Base-by-base conservation (phyloP, 495 filamentous ascomycete genomes). In the Penicillium goetzii region DNA sequence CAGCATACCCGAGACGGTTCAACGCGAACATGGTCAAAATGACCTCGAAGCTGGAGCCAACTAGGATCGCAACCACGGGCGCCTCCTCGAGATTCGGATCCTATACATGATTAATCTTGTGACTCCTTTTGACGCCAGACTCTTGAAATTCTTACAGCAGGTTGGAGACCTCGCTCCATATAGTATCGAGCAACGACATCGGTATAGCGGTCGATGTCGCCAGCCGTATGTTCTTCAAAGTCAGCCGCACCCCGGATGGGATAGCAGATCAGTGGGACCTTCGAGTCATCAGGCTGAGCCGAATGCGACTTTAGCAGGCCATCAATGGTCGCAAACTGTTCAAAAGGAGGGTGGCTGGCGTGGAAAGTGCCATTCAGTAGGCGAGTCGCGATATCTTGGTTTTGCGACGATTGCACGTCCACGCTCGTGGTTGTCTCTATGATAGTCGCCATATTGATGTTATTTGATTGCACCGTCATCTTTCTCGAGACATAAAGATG, bases 21-120 rank as follows among this genome's bases (percentile, higher is more conserved):
- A 88, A 68, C 2, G 84, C 85, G 50, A 86, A 84, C 11, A 85
- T 74, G 2, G 83, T 77, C 38, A 87, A 50, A 8, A 84, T 67
- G 58, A 83, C 86, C 49, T 86, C 83, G 30, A 88, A 69, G 61
- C 83, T 81, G 17, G 84, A 86, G 34, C 72, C 67, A 17, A 78
- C 82, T 2, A 86, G 76, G 17, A 87, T 62, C 3, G 80, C 83
- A 26, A 88, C 73, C 0, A 80, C 78, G n/a, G 70, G 70, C 1
- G 70, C 70, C 43, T 71, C 36, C 17, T 73, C 65, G 0, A 67
- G 53, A 51, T 0, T 51, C 0, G 68, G 68, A 19, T 73, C 63
- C 70, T 73, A 28, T 4, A 43, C 10, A 23, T 57, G 4, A 1
- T 38, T 47, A 45, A 38, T 23, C n/a, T 52, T 36, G 4, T 6